Percentiles rank a stretch among this genome's conserved stretches.
Conservation (phyloP, 805 yeast genomes). For the Saturnispora dispora region DNA sequence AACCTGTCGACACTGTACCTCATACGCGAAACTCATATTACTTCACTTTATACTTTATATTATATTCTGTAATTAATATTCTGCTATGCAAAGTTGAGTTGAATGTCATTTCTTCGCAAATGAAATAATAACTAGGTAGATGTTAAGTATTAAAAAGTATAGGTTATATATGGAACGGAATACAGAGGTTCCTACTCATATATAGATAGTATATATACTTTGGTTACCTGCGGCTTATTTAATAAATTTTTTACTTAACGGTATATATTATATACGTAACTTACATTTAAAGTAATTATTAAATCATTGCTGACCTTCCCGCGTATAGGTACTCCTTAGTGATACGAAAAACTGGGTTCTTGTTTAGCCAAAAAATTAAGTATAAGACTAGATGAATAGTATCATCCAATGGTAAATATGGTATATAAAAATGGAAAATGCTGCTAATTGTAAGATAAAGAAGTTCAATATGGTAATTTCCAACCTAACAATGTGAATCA, state of each 20-base stretch:
- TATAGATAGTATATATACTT: no score
- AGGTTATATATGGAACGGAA: no score
- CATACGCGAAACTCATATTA: not conserved
- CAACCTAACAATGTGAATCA: not conserved
- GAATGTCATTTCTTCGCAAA: no score
- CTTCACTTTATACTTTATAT: not conserved
- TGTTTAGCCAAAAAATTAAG: not conserved
- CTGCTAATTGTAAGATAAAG: not conserved
- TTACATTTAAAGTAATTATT: no score
- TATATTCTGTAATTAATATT: not conserved
- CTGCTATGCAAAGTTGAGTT: not conserved
- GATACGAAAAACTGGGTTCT: no score
- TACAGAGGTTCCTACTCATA: no score
- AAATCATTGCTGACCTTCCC: no score
- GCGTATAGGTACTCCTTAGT: not conserved
- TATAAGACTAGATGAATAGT: not conserved
- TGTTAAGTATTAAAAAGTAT: no score
- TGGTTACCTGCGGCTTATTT: no score
- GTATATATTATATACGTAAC: no score
- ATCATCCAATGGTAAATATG: not conserved
- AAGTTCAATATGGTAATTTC: not conserved
- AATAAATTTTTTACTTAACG: no score
- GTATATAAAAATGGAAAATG: not conserved
- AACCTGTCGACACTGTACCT: not conserved
- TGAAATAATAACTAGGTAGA: no score